A percentile compares a stretch with the other conserved stretches of the same genome.
phyloP scores from a whole-genome alignment of 441 rosid genomes.

The Biscutella laevigata region DNA sequence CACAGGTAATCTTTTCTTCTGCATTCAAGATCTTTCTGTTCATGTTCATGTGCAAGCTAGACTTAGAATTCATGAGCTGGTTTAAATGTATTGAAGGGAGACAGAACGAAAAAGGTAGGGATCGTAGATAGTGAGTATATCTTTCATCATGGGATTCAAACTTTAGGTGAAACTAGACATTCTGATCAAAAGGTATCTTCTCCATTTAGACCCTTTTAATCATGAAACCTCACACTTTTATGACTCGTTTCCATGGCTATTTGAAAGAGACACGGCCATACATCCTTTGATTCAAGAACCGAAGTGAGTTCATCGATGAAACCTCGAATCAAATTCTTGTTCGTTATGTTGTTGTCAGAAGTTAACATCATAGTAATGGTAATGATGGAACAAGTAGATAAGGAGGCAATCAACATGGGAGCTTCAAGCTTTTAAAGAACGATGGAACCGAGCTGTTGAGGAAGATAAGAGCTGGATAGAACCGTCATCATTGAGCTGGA shows the following conservation, averaged over 20 bases:
- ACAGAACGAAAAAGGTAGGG: conserved; percentile 80
- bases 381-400: conserved; percentile 43
- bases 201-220: no score
- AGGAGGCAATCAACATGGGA: conserved; percentile 87
- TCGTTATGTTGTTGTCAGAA: neutral
- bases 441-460: conserved; percentile 66
- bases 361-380: neutral
- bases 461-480: conserved; percentile 66
- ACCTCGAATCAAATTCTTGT: neutral
- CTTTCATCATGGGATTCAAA: conserved; percentile 77
- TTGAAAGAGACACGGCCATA: conserved; percentile 24
- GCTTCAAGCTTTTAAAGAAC: conserved; percentile 51
- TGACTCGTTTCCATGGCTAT: neutral
- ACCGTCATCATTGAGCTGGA: conserved; percentile 36
- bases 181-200: conserved; percentile 47
- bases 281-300: conserved; percentile 26
- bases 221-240: no score
- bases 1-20: conserved; percentile 45
- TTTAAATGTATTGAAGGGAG: conserved; percentile 47
- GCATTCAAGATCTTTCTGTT: no score
- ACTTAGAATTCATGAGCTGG: neutral
- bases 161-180: conserved; percentile 57
- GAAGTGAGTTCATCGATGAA: conserved; percentile 4
- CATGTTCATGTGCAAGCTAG: no score
- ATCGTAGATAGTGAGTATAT: conserved; percentile 75